Evolutionary conservation across 2,329 filamentous ascomycete genomes (phyloP).

Genomic region (Scolecobasidium constrictum): DNA sequence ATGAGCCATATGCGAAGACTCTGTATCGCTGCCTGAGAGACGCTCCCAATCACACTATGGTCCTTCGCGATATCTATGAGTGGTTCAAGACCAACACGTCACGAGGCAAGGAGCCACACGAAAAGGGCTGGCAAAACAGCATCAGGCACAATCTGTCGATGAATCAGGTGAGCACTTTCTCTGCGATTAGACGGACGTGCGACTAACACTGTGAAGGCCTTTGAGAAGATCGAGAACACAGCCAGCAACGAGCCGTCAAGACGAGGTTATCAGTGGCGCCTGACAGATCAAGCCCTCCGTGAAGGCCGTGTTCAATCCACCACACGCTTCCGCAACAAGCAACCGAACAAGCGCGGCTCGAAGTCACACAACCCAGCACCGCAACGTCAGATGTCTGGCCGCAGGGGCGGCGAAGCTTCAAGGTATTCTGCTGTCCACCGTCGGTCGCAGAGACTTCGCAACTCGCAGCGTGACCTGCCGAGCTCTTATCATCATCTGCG

Average conservation of each 20-base stretch:
- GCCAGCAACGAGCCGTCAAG: constrained; percentile 41
- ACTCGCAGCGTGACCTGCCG: not conserved
- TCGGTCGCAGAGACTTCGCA: constrained; percentile 6
- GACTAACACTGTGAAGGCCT: constrained; percentile 28
- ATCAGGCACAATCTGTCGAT: constrained; percentile 94
- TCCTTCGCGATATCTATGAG: constrained; percentile 75
- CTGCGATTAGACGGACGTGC: not conserved
- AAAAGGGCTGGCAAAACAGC: constrained; percentile 81
- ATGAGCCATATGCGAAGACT: constrained; percentile 69
- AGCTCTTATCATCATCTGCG: not conserved
- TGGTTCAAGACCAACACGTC: constrained; percentile 80
- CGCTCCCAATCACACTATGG: constrained; percentile 56
- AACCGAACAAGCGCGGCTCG: constrained; percentile 26
- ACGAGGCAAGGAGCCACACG: constrained; percentile 51
- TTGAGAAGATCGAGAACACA: constrained; percentile 40
- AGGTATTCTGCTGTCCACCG: constrained; percentile 14
- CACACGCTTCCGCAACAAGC: constrained; percentile 45
- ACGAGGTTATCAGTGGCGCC: constrained; percentile 65
- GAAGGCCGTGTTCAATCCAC: constrained; percentile 69
- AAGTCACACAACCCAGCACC: constrained; percentile 19
- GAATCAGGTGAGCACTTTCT: constrained; percentile 59
- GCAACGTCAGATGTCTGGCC: constrained; percentile 33
- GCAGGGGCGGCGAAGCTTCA: constrained; percentile 34
- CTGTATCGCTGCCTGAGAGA: constrained; percentile 68
- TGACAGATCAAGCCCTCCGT: constrained; percentile 57